A percentile compares a stretch with the other conserved stretches of the same genome.
Evolutionary conservation across 441 rosid genomes (phyloP).

Genomic region (Metrosideros polymorpha): DNA sequence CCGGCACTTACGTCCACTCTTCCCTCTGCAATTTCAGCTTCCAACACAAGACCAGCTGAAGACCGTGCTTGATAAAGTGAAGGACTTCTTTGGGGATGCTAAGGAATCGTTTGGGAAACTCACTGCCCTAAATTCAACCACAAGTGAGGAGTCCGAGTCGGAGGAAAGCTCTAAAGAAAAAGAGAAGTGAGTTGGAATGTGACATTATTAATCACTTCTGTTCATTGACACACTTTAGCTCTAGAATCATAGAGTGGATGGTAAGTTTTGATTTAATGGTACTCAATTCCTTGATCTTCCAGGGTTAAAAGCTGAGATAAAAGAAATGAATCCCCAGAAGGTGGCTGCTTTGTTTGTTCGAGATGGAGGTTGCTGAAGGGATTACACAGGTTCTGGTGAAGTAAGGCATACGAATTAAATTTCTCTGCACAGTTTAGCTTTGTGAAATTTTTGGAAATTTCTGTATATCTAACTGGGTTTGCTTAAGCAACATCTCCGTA

Average conservation of each 20-base stretch:
- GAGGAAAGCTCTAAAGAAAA: conserved; percentile 45
- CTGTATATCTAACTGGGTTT: neutral
- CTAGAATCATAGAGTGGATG: neutral
- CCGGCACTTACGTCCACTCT: neutral
- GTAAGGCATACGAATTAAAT: neutral
- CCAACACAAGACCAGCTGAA: conserved; percentile 76
- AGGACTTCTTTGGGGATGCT: conserved; percentile 83
- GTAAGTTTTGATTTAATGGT: neutral
- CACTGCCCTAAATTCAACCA: conserved; percentile 35
- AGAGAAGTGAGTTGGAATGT: conserved; percentile 40
- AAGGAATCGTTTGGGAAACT: conserved; percentile 85
- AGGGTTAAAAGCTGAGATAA: conserved; percentile 29
- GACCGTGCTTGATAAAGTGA: conserved; percentile 83
- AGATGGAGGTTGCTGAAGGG: neutral
- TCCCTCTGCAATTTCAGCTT: conserved; percentile 35
- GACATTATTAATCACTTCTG: neutral
- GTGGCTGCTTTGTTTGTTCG: neutral
- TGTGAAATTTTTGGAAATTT: neutral
- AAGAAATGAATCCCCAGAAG: neutral
- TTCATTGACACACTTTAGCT: neutral
- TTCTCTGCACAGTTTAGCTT: conserved; percentile 7
- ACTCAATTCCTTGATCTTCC: neutral
- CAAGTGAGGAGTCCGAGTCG: conserved; percentile 19
- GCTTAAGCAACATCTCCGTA: neutral
- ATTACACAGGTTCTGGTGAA: neutral